Percentiles rank a stretch among this genome's conserved stretches.
Conservation (phyloP, 345 rosid species). For the Lepidium aucheri region DNA sequence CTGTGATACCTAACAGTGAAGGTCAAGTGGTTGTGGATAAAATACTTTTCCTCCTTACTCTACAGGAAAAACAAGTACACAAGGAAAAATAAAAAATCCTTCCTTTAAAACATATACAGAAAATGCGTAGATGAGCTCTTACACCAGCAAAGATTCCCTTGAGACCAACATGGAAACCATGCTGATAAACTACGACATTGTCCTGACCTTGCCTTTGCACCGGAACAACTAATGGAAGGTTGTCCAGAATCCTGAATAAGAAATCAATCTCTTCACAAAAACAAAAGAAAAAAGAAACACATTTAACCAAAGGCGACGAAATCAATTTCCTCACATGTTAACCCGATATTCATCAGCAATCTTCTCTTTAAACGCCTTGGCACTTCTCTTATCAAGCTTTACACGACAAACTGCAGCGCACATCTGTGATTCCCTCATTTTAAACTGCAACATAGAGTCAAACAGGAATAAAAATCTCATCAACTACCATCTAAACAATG, state of each 20-base stretch:
- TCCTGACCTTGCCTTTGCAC: conserved; percentile 38
- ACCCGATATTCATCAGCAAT: conserved; percentile 79
- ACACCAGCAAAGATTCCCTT: conserved; percentile 49
- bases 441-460: conserved; percentile 41
- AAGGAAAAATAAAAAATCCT: background rate
- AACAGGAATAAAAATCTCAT: background rate
- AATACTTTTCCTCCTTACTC: conserved; percentile 77
- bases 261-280: background rate
- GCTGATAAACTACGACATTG: conserved; percentile 41
- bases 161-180: conserved; percentile 53
- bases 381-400: conserved; percentile 43
- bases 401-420: conserved; percentile 51
- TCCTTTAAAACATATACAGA: background rate
- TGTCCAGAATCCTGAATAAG: conserved; percentile 50
- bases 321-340: conserved; percentile 47
- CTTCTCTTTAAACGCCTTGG: conserved; percentile 71
- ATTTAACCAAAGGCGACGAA: background rate
- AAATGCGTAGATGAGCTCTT: conserved; percentile 11
- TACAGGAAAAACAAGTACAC: conserved; percentile 24
- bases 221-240: conserved; percentile 55
- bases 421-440: conserved; percentile 74
- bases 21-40: conserved; percentile 73
- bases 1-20: conserved; percentile 71
- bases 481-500: background rate
- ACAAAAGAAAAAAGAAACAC: background rate